Evolutionary conservation across 257 asterid species (phyloP).

Genomic region (Nicotiana knightiana): DNA sequence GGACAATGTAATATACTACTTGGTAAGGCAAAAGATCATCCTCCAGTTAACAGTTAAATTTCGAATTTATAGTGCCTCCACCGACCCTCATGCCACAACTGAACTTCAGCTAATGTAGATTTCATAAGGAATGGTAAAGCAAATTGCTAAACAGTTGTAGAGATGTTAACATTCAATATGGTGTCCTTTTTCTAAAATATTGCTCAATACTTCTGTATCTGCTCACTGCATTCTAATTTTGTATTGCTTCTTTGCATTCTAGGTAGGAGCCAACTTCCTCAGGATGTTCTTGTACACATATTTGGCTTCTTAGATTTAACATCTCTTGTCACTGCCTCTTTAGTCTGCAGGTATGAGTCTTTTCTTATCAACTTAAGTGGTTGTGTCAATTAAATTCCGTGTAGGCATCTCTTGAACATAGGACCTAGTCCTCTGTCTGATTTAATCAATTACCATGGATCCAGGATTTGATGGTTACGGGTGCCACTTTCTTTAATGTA

Average conservation of each 20-base stretch:
- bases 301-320: slow-evolving; percentile 63
- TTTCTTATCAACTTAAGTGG: background rate
- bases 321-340: slow-evolving; percentile 63
- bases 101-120: background rate
- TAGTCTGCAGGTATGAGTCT: slow-evolving; percentile 56
- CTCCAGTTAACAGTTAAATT: background rate
- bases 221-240: background rate
- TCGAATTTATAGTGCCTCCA: background rate
- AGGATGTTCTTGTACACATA: slow-evolving; percentile 58
- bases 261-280: slow-evolving; percentile 50
- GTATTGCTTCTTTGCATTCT: slow-evolving; percentile 17
- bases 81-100: background rate
- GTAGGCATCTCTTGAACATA: background rate
- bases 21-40: background rate
- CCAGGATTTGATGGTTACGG: too few relatives aligned
- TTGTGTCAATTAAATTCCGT: background rate
- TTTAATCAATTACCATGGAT: background rate
- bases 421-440: background rate
- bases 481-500: too few relatives aligned
- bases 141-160: background rate
- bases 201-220: background rate
- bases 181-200: background rate
- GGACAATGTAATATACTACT: background rate
- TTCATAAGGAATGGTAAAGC: background rate
- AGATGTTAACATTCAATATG: background rate